Evolutionary conservation across 2,329 filamentous ascomycete genomes (phyloP).

Genomic region (Aspergillus sclerotialis): DNA sequence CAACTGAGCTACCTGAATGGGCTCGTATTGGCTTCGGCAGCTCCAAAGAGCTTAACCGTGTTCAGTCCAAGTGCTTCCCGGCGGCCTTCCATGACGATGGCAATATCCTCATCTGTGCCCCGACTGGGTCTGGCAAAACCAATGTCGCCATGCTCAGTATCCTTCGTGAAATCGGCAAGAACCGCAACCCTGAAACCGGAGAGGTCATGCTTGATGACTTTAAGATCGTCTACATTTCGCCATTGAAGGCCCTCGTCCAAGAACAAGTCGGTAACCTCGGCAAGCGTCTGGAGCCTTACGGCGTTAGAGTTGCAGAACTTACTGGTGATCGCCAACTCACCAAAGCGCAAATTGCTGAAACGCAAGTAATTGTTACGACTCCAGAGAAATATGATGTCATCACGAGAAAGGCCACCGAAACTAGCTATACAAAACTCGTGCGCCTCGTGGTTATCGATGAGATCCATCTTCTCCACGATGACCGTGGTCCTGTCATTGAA

Average conservation of each 20-base stretch:
- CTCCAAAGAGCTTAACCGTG: slow-evolving; percentile 83
- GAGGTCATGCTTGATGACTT: slow-evolving; percentile 93
- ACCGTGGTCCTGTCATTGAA: slow-evolving; percentile 91
- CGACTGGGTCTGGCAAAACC: slow-evolving; percentile 95
- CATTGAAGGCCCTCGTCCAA: slow-evolving; percentile 89
- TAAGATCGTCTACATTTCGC: slow-evolving; percentile 97
- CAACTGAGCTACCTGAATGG: slow-evolving; percentile 89
- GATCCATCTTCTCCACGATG: slow-evolving; percentile 94
- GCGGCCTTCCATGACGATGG: slow-evolving; percentile 89
- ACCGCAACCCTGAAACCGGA: slow-evolving; percentile 81
- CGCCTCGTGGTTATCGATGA: slow-evolving; percentile 95
- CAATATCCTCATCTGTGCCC: slow-evolving; percentile 96
- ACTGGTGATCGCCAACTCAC: slow-evolving; percentile 97
- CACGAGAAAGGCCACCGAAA: slow-evolving; percentile 92
- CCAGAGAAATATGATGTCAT: slow-evolving; percentile 99
- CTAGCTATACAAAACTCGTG: slow-evolving; percentile 96
- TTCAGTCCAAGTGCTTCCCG: slow-evolving; percentile 89
- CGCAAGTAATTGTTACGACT: slow-evolving; percentile 95
- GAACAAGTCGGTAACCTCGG: slow-evolving; percentile 98
- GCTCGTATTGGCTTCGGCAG: slow-evolving; percentile 77
- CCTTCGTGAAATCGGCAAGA: slow-evolving; percentile 91
- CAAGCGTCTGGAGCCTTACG: slow-evolving; percentile 80
- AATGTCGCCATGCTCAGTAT: slow-evolving; percentile 98
- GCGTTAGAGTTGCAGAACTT: slow-evolving; percentile 87
- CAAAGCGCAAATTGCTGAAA: slow-evolving; percentile 96